Base-by-base conservation (phyloP, 805 yeast species). In the Saturnispora ahearnii region DNA sequence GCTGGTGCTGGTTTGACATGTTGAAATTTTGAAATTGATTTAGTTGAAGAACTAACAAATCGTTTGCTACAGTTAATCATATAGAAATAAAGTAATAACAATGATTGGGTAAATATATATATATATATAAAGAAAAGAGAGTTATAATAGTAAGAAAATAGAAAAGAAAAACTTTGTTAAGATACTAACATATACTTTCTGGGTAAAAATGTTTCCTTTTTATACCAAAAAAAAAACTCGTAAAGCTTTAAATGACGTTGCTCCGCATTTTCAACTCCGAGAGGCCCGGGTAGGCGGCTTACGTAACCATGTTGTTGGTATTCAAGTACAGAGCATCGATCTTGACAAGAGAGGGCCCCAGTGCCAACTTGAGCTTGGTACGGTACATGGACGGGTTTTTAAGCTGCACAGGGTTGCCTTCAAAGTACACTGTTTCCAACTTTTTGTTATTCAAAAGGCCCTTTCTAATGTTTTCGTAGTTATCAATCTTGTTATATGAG, bases 381-480 rank as follows among this genome's bases (percentile, higher is more conserved):
- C 97, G 75, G 64, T 93, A 93, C 46, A 89, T 81, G 1, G 93
- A 81, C n/a, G 80, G 79, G 57, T 84, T 84, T 21, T 76, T 63
- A 29, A 68, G 57, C 59, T 93, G 96, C 18, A 93, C 64, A 3
- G 98, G 98, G 62, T 91, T 91, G 8, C 93, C 91, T 67, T 93
- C 99, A 55, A 93, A 80, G 62, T 93, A 93, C 5, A 93, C 96
- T 0, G 96, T 88, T 46, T 88, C 95, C 48, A 93, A 70, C 5
- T 76, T 70, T 1, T 79, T 76, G 46, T 87, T 69, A 37, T 70
- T 69, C 12, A 81, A 79, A 52, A 93, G 73, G 61, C 87, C 82
- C 21, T 74, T 64, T 46, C 79, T 81, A 43, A 93, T 68, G 46
- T 87, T 82, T 32, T 81, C 79, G 65, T 86, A 90, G 38, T 78